phyloP scores from a whole-genome alignment of 129 eudicot genomes.

The Rutidosis leptorrhynchoides region DNA sequence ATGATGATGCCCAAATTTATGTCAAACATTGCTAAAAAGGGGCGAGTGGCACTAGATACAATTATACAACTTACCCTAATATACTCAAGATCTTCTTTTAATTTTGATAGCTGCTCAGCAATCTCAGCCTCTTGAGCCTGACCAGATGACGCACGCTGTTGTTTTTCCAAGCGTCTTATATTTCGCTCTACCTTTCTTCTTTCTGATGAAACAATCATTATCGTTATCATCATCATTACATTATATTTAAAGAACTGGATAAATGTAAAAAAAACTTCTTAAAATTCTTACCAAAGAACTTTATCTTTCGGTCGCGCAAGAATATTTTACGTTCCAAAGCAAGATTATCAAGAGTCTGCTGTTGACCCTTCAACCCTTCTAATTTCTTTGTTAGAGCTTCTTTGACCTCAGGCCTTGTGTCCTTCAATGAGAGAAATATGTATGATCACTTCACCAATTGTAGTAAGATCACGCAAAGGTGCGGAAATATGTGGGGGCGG shows the following conservation, averaged over 20 bases:
- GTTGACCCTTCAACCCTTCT: conserved; percentile 77
- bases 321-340: conserved; percentile 79
- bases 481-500: too few species aligned
- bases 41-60: neutral
- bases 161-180: conserved; percentile 81
- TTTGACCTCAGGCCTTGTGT: conserved; percentile 68
- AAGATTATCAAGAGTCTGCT: conserved; percentile 56
- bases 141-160: conserved; percentile 65
- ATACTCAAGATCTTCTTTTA: conserved; percentile 96
- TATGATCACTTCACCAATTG: conserved; percentile 14
- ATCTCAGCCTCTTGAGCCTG: conserved; percentile 66
- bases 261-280: neutral
- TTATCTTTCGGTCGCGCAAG: conserved; percentile 73
- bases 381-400: conserved; percentile 76
- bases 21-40: neutral
- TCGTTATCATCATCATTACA: too few species aligned
- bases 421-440: conserved; percentile 39
- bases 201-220: conserved; percentile 42
- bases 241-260: too few species aligned
- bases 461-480: conserved; percentile 14
- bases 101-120: conserved; percentile 59
- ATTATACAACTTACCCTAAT: conserved; percentile 55
- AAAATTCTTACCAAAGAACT: conserved; percentile 69
- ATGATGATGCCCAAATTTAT: neutral
- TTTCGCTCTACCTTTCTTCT: conserved; percentile 89